A percentile compares a stretch with the other conserved stretches of the same genome.
phyloP scores from a whole-genome alignment of 2,329 filamentous ascomycete genomes.

The Apiospora marii region DNA sequence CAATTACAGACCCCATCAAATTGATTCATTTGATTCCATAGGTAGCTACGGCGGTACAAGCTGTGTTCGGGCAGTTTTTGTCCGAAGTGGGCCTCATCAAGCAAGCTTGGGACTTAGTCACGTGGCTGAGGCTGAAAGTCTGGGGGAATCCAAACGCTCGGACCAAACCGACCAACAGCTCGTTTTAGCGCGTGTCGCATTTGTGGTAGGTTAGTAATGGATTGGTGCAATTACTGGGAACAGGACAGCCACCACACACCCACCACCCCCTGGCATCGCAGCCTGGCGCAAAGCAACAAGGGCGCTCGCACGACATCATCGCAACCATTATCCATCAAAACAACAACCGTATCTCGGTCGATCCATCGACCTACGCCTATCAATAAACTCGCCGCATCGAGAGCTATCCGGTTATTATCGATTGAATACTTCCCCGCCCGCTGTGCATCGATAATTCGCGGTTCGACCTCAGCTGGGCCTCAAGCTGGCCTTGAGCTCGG shows the following conservation, averaged over 20 bases:
- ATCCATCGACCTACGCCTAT: not conserved
- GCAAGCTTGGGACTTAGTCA: not conserved
- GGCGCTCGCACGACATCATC: constrained; percentile 22
- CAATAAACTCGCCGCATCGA: not conserved
- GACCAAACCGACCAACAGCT: not conserved
- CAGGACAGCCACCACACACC: not conserved
- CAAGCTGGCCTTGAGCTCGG: constrained; percentile 18
- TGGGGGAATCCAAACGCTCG: constrained; percentile 9
- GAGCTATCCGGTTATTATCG: not conserved
- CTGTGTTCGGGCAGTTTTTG: not conserved
- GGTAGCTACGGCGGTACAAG: not conserved
- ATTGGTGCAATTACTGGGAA: not conserved
- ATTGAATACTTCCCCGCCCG: not conserved
- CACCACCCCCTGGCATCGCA: constrained; percentile 6
- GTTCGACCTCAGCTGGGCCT: not conserved
- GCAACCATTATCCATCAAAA: constrained; percentile 21
- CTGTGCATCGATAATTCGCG: not conserved
- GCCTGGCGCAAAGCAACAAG: constrained; percentile 7
- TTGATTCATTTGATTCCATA: not conserved
- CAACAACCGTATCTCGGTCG: not conserved
- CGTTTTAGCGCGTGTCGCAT: constrained; percentile 17
- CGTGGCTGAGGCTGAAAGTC: constrained; percentile 12
- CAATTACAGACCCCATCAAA: too few species aligned
- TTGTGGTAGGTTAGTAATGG: not conserved
- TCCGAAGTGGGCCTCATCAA: not conserved